Conservation (phyloP, 768 basidiomycete genomes). For the Termitomyces sp. region DNA sequence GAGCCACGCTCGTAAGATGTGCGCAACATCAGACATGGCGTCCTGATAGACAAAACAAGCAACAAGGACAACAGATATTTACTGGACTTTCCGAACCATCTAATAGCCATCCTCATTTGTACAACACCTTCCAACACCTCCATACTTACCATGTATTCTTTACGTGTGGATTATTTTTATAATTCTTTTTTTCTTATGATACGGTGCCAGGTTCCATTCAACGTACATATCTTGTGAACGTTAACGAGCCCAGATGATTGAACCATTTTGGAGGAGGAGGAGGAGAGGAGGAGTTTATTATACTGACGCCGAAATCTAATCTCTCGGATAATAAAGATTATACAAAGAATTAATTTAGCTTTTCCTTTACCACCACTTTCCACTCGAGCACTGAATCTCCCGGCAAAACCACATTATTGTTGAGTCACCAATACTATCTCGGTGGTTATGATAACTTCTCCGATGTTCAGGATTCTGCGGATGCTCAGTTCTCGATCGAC, state of each 20-base stretch:
- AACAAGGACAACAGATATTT: neutral
- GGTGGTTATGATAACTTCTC: too few relatives aligned
- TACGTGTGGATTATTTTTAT: neutral
- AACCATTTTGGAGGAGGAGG: too few relatives aligned
- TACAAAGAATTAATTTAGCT: too few relatives aligned
- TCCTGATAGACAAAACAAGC: neutral
- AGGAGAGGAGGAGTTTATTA: too few relatives aligned
- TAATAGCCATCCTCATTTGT: neutral
- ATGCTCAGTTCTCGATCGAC: too few relatives aligned
- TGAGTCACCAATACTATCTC: too few relatives aligned
- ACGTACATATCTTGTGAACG: neutral
- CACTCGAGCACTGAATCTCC: too few relatives aligned
- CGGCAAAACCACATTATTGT: too few relatives aligned
- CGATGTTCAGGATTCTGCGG: too few relatives aligned
- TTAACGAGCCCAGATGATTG: too few relatives aligned
- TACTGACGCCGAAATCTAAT: neutral
- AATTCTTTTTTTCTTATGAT: neutral
- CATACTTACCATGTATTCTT: neutral
- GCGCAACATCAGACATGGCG: neutral
- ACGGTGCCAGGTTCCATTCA: neutral
- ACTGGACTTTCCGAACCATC: neutral
- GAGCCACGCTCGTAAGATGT: constrained; percentile 1
- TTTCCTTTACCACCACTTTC: too few relatives aligned
- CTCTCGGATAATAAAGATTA: neutral
- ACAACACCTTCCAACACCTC: too few relatives aligned